phyloP scores from a whole-genome alignment of 257 asterid genomes.

The Phtheirospermum japonicum region DNA sequence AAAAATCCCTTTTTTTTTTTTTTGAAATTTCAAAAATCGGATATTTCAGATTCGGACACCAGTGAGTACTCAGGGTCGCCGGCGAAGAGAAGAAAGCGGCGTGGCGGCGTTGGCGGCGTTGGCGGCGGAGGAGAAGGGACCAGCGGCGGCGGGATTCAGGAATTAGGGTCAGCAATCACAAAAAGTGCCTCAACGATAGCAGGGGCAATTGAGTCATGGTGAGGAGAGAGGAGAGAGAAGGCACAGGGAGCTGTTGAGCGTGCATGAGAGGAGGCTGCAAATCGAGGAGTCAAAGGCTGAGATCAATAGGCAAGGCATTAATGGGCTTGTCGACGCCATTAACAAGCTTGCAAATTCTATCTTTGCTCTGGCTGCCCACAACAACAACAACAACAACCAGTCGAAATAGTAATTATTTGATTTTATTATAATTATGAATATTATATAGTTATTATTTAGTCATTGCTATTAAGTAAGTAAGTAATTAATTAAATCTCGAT shows the following conservation, averaged over 20 bases:
- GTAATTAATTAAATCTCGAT: too few relatives aligned
- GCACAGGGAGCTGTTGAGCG: slow-evolving; percentile 58
- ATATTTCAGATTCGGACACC: slow-evolving; percentile 50
- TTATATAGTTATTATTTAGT: not conserved
- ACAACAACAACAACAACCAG: slow-evolving; percentile 15
- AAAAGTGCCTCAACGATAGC: slow-evolving; percentile 66
- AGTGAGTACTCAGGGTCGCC: slow-evolving; percentile 63
- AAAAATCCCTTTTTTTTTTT: too few relatives aligned
- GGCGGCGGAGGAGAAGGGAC: slow-evolving; percentile 28
- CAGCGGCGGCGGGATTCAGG: slow-evolving; percentile 28
- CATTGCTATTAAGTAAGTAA: too few relatives aligned
- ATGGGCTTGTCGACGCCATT: slow-evolving; percentile 75
- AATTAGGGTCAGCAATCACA: slow-evolving; percentile 66
- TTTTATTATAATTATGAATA: not conserved
- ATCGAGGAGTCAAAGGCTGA: slow-evolving; percentile 85
- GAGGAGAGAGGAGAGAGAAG: slow-evolving; percentile 74
- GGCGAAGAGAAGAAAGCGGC: slow-evolving; percentile 60
- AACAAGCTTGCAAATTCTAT: slow-evolving; percentile 80
- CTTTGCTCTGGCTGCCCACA: slow-evolving; percentile 59
- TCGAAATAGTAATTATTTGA: slow-evolving; percentile 1
- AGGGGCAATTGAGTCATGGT: slow-evolving; percentile 60
- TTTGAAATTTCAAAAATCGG: too few relatives aligned
- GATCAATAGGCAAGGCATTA: slow-evolving; percentile 66
- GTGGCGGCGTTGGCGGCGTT: slow-evolving; percentile 28
- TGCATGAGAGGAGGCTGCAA: slow-evolving; percentile 67